Percentiles rank a stretch among this genome's conserved stretches.
Evolutionary conservation across 2,329 filamentous ascomycete genomes (phyloP).

Genomic region (Aspergillus sp.): DNA sequence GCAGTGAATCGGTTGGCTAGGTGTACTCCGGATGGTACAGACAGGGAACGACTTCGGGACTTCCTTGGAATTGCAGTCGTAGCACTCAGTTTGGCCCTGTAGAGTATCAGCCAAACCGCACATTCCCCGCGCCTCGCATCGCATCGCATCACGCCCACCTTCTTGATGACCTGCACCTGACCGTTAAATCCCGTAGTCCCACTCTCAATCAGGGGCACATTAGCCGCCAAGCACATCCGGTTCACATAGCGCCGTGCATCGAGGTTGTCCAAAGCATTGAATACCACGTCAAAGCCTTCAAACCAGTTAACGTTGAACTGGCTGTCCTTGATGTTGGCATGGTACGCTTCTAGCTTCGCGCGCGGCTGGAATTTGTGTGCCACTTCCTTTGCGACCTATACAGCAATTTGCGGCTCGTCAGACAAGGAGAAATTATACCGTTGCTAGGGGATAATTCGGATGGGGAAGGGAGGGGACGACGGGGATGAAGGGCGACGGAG

Average conservation of each 20-base stretch:
- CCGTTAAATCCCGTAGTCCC: constrained; percentile 97
- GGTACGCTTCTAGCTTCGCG: constrained; percentile 78
- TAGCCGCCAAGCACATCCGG: constrained; percentile 88
- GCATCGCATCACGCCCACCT: constrained; percentile 40
- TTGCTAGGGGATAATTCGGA: neutral
- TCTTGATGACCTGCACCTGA: constrained; percentile 94
- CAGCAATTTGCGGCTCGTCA: neutral
- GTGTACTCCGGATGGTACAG: constrained; percentile 94
- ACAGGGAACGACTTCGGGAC: constrained; percentile 90
- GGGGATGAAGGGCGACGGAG: constrained; percentile 1
- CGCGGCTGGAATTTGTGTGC: constrained; percentile 85
- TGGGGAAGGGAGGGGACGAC: neutral
- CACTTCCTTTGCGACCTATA: constrained; percentile 81
- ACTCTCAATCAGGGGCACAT: constrained; percentile 88
- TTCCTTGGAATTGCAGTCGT: constrained; percentile 87
- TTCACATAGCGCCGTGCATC: constrained; percentile 93
- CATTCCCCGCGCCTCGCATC: too few species aligned
- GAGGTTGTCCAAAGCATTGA: constrained; percentile 95
- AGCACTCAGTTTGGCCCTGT: constrained; percentile 79
- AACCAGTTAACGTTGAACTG: constrained; percentile 90
- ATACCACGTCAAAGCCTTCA: constrained; percentile 71
- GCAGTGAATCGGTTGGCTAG: constrained; percentile 93
- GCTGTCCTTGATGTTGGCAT: constrained; percentile 88
- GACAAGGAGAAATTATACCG: neutral
- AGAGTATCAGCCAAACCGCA: constrained; percentile 6